Evolutionary conservation across 345 rosid species (phyloP).

Genomic region (Anacardium occidentale): DNA sequence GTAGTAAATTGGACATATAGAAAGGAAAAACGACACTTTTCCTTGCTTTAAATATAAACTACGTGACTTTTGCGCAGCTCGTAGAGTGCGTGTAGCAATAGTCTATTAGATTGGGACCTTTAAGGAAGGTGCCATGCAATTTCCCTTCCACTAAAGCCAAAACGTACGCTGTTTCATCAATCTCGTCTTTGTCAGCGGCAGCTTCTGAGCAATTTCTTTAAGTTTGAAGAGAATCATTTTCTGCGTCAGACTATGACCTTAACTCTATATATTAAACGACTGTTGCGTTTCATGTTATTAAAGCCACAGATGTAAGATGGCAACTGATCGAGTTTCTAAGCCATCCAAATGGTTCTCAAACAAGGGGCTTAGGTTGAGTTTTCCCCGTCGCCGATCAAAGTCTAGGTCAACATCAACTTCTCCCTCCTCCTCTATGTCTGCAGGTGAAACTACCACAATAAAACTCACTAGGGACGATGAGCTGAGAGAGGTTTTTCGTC

Average conservation of each 20-base stretch:
- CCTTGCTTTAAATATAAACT: not conserved
- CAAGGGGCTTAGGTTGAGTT: slow-evolving; percentile 30
- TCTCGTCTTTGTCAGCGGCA: not conserved
- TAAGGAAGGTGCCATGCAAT: slow-evolving; percentile 37
- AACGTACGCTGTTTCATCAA: not conserved
- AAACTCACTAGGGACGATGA: slow-evolving; percentile 32
- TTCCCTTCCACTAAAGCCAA: slow-evolving; percentile 14
- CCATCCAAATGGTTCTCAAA: slow-evolving; percentile 35
- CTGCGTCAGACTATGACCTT: too few species aligned
- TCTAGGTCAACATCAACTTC: slow-evolving; percentile 23
- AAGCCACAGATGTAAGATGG: slow-evolving; percentile 10
- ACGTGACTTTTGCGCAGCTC: not conserved
- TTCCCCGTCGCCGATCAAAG: slow-evolving; percentile 26
- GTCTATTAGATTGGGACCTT: slow-evolving; percentile 6
- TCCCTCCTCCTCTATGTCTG: slow-evolving; percentile 18
- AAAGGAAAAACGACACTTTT: not conserved
- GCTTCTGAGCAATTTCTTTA: slow-evolving; percentile 17
- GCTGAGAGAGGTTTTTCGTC: slow-evolving; percentile 54
- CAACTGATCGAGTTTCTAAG: slow-evolving; percentile 22
- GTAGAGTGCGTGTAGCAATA: not conserved
- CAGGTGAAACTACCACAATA: not conserved
- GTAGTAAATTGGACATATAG: not conserved
- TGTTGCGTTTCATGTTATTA: not conserved
- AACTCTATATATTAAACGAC: not conserved
- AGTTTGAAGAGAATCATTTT: not conserved